Evolutionary conservation across 345 rosid genomes (phyloP).

Genomic region (Cochlearia excelsa): DNA sequence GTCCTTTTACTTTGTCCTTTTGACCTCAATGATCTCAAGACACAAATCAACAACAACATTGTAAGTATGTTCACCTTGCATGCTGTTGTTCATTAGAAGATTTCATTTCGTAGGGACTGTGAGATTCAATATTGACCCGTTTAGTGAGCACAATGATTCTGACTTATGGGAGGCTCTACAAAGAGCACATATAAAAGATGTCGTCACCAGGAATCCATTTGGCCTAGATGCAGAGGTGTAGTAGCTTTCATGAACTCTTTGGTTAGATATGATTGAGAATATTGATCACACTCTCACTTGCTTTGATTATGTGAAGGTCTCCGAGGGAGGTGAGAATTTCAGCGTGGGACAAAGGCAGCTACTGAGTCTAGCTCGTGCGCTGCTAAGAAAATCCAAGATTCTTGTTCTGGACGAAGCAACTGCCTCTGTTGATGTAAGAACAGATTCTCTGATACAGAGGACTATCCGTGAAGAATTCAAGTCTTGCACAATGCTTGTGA

Average conservation of each 20-base stretch:
- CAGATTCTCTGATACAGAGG: slow-evolving; percentile 82
- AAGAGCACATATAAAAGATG: slow-evolving; percentile 85
- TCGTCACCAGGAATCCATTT: slow-evolving; percentile 55
- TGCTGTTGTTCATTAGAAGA: slow-evolving; percentile 6
- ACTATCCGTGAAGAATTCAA: slow-evolving; percentile 87
- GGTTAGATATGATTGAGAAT: slow-evolving; percentile 5
- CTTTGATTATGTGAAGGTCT: slow-evolving; percentile 46
- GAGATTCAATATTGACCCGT: slow-evolving; percentile 88
- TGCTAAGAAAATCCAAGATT: slow-evolving; percentile 79
- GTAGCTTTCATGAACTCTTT: not conserved
- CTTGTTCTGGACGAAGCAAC: slow-evolving; percentile 97
- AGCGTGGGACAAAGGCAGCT: slow-evolving; percentile 94
- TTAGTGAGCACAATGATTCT: slow-evolving; percentile 78
- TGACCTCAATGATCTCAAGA: no score
- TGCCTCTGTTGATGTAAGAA: slow-evolving; percentile 89
- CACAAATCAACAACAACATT: no score
- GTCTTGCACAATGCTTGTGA: slow-evolving; percentile 81
- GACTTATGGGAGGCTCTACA: slow-evolving; percentile 92
- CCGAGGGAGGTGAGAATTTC: slow-evolving; percentile 88
- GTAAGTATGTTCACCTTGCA: not conserved
- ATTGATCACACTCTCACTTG: slow-evolving; percentile 10
- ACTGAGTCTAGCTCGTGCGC: slow-evolving; percentile 87
- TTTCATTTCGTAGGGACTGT: slow-evolving; percentile 59
- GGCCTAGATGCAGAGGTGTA: slow-evolving; percentile 80
- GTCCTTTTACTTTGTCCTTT: no score